These are phyloP conservation scores for Metarhizium robertsii DNA, from an alignment of 2,329 filamentous ascomycete genomes.

Conservation along the genomic window DNA sequence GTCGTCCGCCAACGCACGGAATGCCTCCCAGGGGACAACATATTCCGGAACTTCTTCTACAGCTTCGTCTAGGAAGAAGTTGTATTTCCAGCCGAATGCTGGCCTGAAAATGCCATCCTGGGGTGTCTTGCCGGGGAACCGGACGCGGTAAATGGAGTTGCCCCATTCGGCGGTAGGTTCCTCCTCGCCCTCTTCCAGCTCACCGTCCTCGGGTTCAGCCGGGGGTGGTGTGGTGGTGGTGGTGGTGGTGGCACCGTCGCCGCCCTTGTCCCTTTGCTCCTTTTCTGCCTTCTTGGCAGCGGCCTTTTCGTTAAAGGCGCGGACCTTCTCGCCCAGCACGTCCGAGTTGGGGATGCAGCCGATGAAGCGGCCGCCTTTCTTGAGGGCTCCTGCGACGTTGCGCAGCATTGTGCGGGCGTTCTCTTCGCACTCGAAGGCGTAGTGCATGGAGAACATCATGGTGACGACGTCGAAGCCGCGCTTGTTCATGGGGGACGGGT, in stretches of 20 bases:
- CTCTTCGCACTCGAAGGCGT: conserved; percentile 87
- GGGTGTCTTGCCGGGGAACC: conserved; percentile 76
- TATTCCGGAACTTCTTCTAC: conserved; percentile 96
- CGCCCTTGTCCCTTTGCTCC: conserved; percentile 25
- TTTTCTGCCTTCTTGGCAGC: conserved; percentile 31
- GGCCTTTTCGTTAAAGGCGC: conserved; percentile 55
- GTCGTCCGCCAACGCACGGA: conserved; percentile 89
- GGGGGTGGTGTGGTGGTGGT: conserved; percentile 10
- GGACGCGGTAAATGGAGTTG: conserved; percentile 84
- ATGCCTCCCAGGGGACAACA: conserved; percentile 96
- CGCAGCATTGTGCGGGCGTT: conserved; percentile 87
- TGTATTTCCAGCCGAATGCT: conserved; percentile 96
- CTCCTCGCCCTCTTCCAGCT: conserved; percentile 51
- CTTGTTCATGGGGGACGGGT: conserved; percentile 60
- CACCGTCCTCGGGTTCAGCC: conserved; percentile 29
- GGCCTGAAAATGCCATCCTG: conserved; percentile 86
- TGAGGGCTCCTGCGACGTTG: conserved; percentile 83
- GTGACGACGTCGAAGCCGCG: conserved; percentile 92
- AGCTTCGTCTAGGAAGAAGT: conserved; percentile 89
- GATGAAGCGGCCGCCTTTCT: conserved; percentile 90
- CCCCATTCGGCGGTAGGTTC: conserved; percentile 73
- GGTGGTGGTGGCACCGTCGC: conserved; percentile 8
- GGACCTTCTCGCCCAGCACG: conserved; percentile 71
- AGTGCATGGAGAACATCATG: conserved; percentile 99
- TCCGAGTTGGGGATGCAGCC: conserved; percentile 97